Evolutionary conservation across 805 yeast genomes (phyloP), one percentile per base, ranked within the genome.

Genomic region (Phaffomyces antillensis): DNA sequence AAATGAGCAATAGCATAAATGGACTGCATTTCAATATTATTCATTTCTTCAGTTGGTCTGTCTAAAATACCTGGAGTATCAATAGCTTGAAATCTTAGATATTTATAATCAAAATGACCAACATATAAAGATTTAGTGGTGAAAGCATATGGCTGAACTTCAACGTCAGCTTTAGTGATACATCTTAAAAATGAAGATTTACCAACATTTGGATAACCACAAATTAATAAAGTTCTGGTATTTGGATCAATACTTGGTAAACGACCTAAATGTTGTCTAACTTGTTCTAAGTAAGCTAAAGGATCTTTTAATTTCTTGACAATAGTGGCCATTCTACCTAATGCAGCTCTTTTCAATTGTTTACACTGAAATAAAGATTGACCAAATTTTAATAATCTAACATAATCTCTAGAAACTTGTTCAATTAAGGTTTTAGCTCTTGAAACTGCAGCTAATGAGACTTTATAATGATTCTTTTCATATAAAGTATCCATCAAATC

Each of bases 181-280:
- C 93, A 80, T 62, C 81, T 77, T 67, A 93, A 76, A 70, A 93
- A 93, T 15, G 96, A 88, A 13, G 99, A 93, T 70, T 93, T 93
- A 71, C 99, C 99, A 50, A 93, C 99, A 67, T 93, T 93, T 46
- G 99, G 99, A 70, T 93, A 93, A 51, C 99, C 99, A 72, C 99
- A 93, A 61, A 93, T 91, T 60, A 93, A 76, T 57, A 93, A 73
- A 23, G 99, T 93, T 74, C 99, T 85, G 45, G 99, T 93, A 70
- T 93, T 93, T 63, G 99, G 99, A 67, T 93, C 99, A 65, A 93
- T 93, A 54, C 91, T 79, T 49, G 99, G 99, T 59, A 93, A 75
- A 78, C 99, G 89, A 59, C 98, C 96, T 72, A 93, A 77, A 72
- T 93, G 99, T 73, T 93, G 99, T 73, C 99, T 84, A 47, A 93